Conservation (phyloP, 768 basidiomycete genomes). For the Podaxis sp. region DNA sequence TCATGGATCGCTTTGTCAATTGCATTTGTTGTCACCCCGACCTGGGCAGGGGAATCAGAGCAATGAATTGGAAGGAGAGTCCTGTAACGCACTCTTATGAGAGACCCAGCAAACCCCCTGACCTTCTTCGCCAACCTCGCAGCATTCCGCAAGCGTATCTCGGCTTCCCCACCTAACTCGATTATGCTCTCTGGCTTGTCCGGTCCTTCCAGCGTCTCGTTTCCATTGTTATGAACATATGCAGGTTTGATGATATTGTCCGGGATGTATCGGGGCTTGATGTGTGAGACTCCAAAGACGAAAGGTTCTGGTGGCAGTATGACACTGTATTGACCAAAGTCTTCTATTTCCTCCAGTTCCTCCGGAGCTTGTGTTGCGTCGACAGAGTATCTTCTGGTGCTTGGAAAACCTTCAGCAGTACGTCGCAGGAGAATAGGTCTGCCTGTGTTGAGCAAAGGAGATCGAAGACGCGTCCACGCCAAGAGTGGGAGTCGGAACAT, state of each 20-base stretch:
- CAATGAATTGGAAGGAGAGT: not conserved
- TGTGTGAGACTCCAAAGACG: constrained; percentile 62
- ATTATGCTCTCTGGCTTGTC: constrained; percentile 26
- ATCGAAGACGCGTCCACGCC: not conserved
- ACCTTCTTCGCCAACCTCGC: constrained; percentile 56
- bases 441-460: not conserved
- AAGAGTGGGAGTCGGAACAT: constrained; percentile 11
- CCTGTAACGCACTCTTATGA: constrained; percentile 45
- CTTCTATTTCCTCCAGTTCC: constrained; percentile 21
- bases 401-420: not conserved
- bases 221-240: constrained; percentile 39
- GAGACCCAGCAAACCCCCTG: constrained; percentile 48
- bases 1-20: constrained; percentile 76
- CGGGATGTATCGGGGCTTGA: constrained; percentile 57
- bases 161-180: constrained; percentile 51
- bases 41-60: constrained; percentile 33
- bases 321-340: constrained; percentile 55
- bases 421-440: not conserved
- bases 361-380: not conserved
- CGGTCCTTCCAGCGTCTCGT: constrained; percentile 12
- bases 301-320: constrained; percentile 68
- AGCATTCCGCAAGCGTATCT: constrained; percentile 49
- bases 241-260: constrained; percentile 49
- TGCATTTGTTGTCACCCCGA: constrained; percentile 68
- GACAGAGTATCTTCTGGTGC: not conserved